Percentiles rank a stretch among this genome's conserved stretches.
phyloP scores from a whole-genome alignment of 2,329 filamentous ascomycete species.

The Colletotrichum sp. region DNA sequence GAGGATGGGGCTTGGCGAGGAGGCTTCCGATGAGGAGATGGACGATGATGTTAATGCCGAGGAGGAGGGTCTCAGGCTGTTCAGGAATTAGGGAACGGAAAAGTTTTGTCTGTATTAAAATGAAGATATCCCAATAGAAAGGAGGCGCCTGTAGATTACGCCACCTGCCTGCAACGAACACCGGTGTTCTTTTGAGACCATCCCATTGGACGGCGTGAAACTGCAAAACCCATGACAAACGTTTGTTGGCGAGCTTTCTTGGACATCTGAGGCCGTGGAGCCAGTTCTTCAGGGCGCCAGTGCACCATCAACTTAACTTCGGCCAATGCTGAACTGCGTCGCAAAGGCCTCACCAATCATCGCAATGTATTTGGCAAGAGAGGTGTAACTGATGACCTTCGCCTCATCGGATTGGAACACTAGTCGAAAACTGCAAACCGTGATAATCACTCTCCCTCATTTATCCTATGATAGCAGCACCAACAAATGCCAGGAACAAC shows the following conservation, averaged over 20 bases:
- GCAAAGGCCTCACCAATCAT: neutral
- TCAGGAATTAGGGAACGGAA: conserved; percentile 41
- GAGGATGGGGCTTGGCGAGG: conserved; percentile 65
- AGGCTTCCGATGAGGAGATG: conserved; percentile 54
- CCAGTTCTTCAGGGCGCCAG: neutral
- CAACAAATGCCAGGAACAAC: conserved; percentile 40
- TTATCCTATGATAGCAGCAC: conserved; percentile 23
- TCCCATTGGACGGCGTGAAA: neutral
- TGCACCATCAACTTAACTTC: neutral
- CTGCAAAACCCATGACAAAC: neutral
- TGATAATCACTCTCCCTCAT: neutral
- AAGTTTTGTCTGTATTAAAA: neutral
- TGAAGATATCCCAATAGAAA: conserved; percentile 14
- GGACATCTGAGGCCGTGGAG: neutral
- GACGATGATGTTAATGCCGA: conserved; percentile 55
- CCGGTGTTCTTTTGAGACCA: neutral
- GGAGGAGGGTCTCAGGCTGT: conserved; percentile 59
- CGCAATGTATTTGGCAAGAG: neutral
- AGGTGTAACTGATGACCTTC: neutral
- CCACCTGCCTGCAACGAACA: neutral
- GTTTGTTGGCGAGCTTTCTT: neutral
- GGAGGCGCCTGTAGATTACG: neutral
- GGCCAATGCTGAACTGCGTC: neutral
- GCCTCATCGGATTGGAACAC: neutral
- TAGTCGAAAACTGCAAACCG: neutral